Percentiles rank a stretch among this genome's conserved stretches.
phyloP scores from a whole-genome alignment of 2,329 filamentous ascomycete species.

The Monilinia fructicola region DNA sequence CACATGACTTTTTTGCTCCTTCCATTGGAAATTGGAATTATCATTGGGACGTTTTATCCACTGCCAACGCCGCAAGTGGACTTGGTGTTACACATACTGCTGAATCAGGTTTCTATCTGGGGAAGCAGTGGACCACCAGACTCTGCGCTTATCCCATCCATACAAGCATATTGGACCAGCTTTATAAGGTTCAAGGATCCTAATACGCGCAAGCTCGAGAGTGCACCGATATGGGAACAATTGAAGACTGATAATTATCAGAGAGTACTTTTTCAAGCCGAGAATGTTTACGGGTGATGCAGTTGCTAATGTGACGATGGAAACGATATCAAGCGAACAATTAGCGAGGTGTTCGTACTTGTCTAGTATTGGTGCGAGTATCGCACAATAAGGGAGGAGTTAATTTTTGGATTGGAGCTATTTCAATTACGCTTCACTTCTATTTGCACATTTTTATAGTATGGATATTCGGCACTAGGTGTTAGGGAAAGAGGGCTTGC shows the following conservation, averaged over 20 bases:
- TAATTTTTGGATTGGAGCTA: background rate
- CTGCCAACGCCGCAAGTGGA: conserved; percentile 51
- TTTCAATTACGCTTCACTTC: background rate
- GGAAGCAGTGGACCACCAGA: conserved; percentile 49
- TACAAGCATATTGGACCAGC: conserved; percentile 72
- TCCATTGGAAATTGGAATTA: conserved; percentile 60
- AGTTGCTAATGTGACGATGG: conserved; percentile 19
- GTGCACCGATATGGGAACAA: conserved; percentile 52
- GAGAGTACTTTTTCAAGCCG: conserved; percentile 10
- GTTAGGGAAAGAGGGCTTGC: background rate
- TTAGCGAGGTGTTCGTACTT: conserved; percentile 19
- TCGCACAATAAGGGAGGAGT: conserved; percentile 1
- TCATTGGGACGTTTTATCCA: conserved; percentile 59
- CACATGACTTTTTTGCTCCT: conserved; percentile 30
- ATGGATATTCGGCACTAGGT: background rate
- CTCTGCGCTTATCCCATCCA: conserved; percentile 43
- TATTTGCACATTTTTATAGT: background rate
- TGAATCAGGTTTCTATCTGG: conserved; percentile 64
- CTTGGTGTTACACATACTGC: conserved; percentile 65
- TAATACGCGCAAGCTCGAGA: conserved; percentile 51
- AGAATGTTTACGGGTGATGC: conserved; percentile 4
- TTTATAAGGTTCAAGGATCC: conserved; percentile 67
- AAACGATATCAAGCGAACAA: conserved; percentile 13
- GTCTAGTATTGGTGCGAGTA: conserved; percentile 20
- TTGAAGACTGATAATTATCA: background rate